These are phyloP conservation scores for Acarospora socialis DNA, from an alignment of 2,329 filamentous ascomycete genomes.

Conservation along the genomic window DNA sequence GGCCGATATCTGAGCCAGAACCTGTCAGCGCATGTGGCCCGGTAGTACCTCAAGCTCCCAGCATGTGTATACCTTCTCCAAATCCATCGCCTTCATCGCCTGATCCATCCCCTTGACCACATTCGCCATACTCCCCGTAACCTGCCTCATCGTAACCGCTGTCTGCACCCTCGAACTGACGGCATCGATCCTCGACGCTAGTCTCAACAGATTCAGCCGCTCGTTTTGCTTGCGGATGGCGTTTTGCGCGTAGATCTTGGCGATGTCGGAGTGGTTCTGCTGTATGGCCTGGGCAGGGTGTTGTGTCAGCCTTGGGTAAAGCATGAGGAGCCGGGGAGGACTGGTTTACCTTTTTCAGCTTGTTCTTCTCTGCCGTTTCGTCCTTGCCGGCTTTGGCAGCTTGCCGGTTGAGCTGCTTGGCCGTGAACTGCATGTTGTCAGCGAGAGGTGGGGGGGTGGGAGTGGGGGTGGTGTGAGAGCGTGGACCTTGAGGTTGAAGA, in stretches of 20 bases:
- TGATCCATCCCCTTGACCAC: conserved; percentile 47
- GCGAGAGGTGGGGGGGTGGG: conserved; percentile 2
- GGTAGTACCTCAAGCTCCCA: too few relatives aligned
- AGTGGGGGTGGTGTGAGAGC: conserved; percentile 2
- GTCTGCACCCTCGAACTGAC: conserved; percentile 47
- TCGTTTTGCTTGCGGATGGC: conserved; percentile 50
- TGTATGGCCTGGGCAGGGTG: conserved; percentile 37
- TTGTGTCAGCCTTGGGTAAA: background rate
- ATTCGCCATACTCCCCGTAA: conserved; percentile 47
- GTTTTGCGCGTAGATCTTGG: conserved; percentile 49
- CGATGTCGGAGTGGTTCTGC: conserved; percentile 45
- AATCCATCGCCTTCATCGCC: conserved; percentile 49
- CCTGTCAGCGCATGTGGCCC: too few relatives aligned
- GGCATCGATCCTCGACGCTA: conserved; percentile 45
- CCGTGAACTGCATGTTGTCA: conserved; percentile 36
- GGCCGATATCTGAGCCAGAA: conserved; percentile 37
- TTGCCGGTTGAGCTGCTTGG: conserved; percentile 49
- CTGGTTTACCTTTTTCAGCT: conserved; percentile 41
- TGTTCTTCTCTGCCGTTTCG: conserved; percentile 45
- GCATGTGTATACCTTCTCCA: conserved; percentile 49
- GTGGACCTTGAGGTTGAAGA: conserved; percentile 46
- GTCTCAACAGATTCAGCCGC: conserved; percentile 42
- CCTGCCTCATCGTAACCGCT: conserved; percentile 47
- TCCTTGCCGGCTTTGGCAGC: conserved; percentile 47
- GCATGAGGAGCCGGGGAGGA: background rate